Base-by-base conservation (phyloP, 1,139 yeast genomes). In the Hyphopichia burtonii region DNA sequence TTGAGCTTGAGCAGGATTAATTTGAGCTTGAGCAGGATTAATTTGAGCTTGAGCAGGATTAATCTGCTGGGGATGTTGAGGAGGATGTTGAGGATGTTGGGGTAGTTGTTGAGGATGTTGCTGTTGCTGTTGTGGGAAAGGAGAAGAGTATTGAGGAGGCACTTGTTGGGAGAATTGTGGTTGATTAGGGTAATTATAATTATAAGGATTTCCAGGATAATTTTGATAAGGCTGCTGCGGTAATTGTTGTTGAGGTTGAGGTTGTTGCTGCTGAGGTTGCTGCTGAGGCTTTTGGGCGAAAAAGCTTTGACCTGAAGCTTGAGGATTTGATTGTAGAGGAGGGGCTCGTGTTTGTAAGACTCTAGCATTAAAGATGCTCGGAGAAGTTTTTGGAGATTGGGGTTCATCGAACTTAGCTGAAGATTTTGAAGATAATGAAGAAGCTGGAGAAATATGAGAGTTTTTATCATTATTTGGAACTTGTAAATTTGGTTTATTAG, bases 311-410 rank as follows among this genome's bases (percentile, higher is more conserved):
- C 32, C 12, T 3, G 32, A 41, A 4, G 32, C 34, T 32, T 32
- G 44, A 12, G 17, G 39, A 14, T 31, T 19, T 3, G 39, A 34
- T 20, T 37, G 36, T 20, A 35, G 7, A 18, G 39, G 45, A 19
- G 39, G 42, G n/a, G 40, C 41, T 37, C 41, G 50, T 27, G 36
- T 28, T 30, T 39, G 40, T 42, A 40, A 44, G 36, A 36, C 39
- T 37, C 51, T 50, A 16, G 53, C 50, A 36, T 53, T 50, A 42
- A 50, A 61, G 11, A 53, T 42, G 8, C 49, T 51, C 0, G 76
- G 76, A 1, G 75, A 68, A 0, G 75, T 66, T 37, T 65, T 71
- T 1, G 78, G 78, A 5, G 75, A 70, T 40, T 70, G 76, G 0
- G 74, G 70, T 36, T 67, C 70, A 19, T 69, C 76, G 32, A 53